Percentiles rank a stretch among this genome's conserved stretches.
Evolutionary conservation across 345 rosid genomes (phyloP).

Genomic region (Citrus trifoliata): DNA sequence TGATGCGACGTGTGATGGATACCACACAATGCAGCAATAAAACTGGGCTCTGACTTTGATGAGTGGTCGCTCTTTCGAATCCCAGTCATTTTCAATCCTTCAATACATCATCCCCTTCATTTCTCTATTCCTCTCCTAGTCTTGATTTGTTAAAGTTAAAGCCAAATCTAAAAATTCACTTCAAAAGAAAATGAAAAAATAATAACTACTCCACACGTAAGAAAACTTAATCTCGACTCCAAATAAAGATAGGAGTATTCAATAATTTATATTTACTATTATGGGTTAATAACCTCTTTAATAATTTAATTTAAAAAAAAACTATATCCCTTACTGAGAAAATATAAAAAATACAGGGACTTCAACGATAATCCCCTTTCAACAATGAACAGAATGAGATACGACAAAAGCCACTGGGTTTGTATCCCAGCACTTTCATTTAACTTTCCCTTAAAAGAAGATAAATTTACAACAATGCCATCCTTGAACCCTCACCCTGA

Average conservation of each 20-base stretch:
- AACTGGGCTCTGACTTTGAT: not conserved
- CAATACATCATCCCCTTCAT: not conserved
- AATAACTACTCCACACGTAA: too few relatives aligned
- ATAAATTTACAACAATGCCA: constrained; percentile 35
- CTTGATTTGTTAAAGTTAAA: too few relatives aligned
- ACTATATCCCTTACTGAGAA: not conserved
- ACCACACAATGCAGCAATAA: not conserved
- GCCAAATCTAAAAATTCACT: too few relatives aligned
- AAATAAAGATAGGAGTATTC: too few relatives aligned
- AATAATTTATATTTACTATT: too few relatives aligned
- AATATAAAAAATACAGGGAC: too few relatives aligned
- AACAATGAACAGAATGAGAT: not conserved
- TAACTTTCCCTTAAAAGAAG: not conserved
- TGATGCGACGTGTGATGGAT: not conserved
- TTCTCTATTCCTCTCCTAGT: too few relatives aligned
- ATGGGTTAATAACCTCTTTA: too few relatives aligned
- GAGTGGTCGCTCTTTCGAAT: not conserved
- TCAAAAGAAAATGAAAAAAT: too few relatives aligned
- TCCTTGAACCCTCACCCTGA: constrained; percentile 6
- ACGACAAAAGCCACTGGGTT: constrained; percentile 24
- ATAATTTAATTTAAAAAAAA: too few relatives aligned
- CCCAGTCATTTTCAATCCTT: not conserved
- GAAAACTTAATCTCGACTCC: too few relatives aligned
- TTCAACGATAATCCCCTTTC: too few relatives aligned
- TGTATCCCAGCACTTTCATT: constrained; percentile 32